Percentiles rank a stretch among this genome's conserved stretches.
These are phyloP conservation scores for Aurifilum marmelostoma DNA, from an alignment of 2,329 filamentous ascomycete genomes.

Conservation along the genomic window DNA sequence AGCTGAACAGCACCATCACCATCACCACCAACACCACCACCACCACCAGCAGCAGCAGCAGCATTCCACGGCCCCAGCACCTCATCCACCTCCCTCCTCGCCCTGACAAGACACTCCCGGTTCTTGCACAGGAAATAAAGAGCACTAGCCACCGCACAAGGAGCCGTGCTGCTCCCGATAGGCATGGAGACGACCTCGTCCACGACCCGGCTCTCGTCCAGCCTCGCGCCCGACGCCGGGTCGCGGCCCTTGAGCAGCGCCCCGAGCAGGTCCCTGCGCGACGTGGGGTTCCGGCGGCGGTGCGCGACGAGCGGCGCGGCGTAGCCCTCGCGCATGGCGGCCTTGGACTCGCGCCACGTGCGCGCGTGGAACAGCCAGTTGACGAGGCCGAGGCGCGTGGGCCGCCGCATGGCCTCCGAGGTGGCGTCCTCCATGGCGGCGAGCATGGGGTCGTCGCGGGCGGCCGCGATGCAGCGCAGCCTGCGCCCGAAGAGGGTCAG, in stretches of 20 bases:
- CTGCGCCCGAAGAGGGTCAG: constrained; percentile 56
- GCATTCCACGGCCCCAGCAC: constrained; percentile 43
- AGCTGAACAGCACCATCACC: constrained; percentile 43
- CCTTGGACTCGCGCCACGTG: constrained; percentile 59
- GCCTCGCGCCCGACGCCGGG: constrained; percentile 59
- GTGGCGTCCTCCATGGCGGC: constrained; percentile 59
- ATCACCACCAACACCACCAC: too few relatives aligned
- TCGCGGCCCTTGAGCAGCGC: constrained; percentile 63
- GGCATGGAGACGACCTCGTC: constrained; percentile 73
- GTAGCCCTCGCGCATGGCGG: constrained; percentile 54
- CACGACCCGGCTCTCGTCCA: constrained; percentile 63
- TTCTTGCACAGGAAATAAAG: constrained; percentile 58
- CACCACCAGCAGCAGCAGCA: background rate
- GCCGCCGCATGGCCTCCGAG: constrained; percentile 58
- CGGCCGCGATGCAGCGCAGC: constrained; percentile 50
- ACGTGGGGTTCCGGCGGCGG: constrained; percentile 55
- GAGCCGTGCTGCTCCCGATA: constrained; percentile 57
- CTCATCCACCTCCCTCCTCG: constrained; percentile 57
- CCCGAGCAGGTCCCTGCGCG: constrained; percentile 64
- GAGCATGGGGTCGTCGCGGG: constrained; percentile 50
- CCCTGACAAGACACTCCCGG: constrained; percentile 50
- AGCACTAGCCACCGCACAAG: constrained; percentile 47
- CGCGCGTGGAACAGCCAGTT: constrained; percentile 56
- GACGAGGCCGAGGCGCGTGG: constrained; percentile 53
- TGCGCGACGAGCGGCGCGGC: constrained; percentile 60